phyloP scores from a whole-genome alignment of 208 protist species.

The Tritrichomonas foetus region DNA sequence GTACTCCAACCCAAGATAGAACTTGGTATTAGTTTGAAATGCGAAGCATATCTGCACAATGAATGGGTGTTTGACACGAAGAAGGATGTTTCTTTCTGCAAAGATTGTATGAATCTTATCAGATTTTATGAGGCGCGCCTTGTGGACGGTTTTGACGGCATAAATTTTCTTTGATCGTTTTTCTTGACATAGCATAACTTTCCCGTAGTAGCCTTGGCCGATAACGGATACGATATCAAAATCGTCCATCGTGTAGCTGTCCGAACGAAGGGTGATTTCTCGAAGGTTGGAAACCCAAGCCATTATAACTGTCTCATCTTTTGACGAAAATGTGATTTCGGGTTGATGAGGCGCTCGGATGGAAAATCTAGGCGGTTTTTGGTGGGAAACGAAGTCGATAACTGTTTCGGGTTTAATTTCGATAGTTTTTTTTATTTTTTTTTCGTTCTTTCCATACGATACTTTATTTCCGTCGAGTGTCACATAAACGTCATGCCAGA shows the following conservation, averaged over 20 bases:
- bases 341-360: background rate
- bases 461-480: background rate
- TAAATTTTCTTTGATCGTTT: background rate
- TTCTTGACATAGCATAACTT: conserved; percentile 9
- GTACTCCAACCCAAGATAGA: background rate
- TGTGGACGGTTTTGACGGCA: conserved; percentile 30
- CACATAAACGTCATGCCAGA: conserved; percentile 25
- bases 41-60: background rate
- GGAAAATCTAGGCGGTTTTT: background rate
- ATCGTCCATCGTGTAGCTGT: background rate
- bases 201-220: background rate
- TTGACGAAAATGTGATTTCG: background rate
- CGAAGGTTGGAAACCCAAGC: background rate
- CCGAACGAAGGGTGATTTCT: background rate
- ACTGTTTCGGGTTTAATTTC: background rate
- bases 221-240: conserved; percentile 31
- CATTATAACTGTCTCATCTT: background rate
- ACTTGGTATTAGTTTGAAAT: background rate
- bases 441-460: background rate
- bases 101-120: conserved; percentile 22
- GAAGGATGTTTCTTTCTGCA: background rate
- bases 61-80: background rate
- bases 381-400: background rate
- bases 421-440: background rate
- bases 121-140: background rate